Conservation (phyloP, 768 basidiomycete species). For the Mycena belliarum region DNA sequence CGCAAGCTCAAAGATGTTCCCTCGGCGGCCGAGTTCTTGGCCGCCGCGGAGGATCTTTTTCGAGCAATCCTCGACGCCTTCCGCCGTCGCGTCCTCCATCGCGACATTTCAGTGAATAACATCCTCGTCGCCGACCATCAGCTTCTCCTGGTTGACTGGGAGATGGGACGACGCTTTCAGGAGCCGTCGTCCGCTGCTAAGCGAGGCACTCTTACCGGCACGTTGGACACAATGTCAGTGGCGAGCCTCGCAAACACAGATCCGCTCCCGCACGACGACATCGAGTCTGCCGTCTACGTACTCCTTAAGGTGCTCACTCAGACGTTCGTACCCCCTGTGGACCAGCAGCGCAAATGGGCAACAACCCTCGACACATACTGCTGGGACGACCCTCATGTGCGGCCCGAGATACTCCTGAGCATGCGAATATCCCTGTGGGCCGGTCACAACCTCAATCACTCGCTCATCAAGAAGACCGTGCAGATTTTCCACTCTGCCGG, state of each 20-base stretch:
- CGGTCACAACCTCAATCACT: not conserved
- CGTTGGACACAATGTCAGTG: no score
- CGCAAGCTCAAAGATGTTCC: no score
- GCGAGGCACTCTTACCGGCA: not conserved
- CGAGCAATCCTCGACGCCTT: not conserved
- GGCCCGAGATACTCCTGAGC: not conserved
- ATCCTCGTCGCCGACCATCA: not conserved
- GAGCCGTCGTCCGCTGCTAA: not conserved
- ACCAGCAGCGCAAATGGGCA: not conserved
- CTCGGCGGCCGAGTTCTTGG: no score
- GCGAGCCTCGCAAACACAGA: not conserved
- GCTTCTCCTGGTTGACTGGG: not conserved
- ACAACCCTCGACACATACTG: not conserved
- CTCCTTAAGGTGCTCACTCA: slow-evolving; percentile 13
- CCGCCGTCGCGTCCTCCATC: not conserved
- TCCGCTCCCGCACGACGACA: slow-evolving; percentile 17
- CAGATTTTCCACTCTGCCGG: not conserved
- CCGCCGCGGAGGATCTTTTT: no score
- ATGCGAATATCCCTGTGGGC: not conserved
- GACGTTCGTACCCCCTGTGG: slow-evolving; percentile 7
- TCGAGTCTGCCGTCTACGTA: slow-evolving; percentile 13
- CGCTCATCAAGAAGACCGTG: not conserved
- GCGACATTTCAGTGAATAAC: not conserved
- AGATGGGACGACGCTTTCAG: not conserved
- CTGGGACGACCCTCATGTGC: slow-evolving; percentile 4